Percentiles rank a stretch among this genome's conserved stretches.
phyloP scores from a whole-genome alignment of 2,329 filamentous ascomycete species.

The Verticillium klebahnii region DNA sequence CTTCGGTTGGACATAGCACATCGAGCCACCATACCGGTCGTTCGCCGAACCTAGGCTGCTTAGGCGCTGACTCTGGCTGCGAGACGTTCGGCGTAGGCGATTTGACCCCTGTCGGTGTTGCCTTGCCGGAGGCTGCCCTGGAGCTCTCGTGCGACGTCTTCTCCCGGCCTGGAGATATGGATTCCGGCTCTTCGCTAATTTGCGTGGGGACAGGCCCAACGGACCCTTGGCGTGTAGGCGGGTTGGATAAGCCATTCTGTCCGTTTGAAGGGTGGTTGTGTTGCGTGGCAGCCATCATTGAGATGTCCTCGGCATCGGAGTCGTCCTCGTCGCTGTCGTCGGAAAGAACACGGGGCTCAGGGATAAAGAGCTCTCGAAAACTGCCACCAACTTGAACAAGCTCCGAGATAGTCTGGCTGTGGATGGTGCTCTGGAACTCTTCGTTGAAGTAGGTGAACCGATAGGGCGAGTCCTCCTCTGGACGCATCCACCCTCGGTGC shows the following conservation, averaged over 20 bases:
- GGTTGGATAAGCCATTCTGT: constrained; percentile 37
- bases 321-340: constrained; percentile 57
- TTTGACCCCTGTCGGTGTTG: constrained; percentile 41
- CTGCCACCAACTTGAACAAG: constrained; percentile 78
- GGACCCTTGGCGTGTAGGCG: constrained; percentile 42
- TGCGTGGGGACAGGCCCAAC: constrained; percentile 23
- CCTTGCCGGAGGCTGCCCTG: constrained; percentile 35
- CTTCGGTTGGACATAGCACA: constrained; percentile 82
- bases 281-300: constrained; percentile 1
- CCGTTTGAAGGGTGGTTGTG: constrained; percentile 19
- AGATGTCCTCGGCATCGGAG: constrained; percentile 2
- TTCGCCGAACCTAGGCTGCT: constrained; percentile 62
- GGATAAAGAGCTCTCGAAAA: constrained; percentile 86
- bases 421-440: constrained; percentile 91
- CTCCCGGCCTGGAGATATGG: constrained; percentile 22
- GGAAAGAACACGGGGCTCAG: constrained; percentile 71
- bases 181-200: background rate
- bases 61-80: constrained; percentile 28
- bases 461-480: constrained; percentile 86
- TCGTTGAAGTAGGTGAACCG: constrained; percentile 99
- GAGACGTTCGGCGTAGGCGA: constrained; percentile 21
- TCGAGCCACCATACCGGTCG: constrained; percentile 97
- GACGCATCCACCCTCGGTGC: constrained; percentile 75
- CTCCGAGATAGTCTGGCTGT: constrained; percentile 92
- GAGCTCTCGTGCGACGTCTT: constrained; percentile 23